Evolutionary conservation across 257 asterid species (phyloP).

Genomic region (Gentiana straminea): DNA sequence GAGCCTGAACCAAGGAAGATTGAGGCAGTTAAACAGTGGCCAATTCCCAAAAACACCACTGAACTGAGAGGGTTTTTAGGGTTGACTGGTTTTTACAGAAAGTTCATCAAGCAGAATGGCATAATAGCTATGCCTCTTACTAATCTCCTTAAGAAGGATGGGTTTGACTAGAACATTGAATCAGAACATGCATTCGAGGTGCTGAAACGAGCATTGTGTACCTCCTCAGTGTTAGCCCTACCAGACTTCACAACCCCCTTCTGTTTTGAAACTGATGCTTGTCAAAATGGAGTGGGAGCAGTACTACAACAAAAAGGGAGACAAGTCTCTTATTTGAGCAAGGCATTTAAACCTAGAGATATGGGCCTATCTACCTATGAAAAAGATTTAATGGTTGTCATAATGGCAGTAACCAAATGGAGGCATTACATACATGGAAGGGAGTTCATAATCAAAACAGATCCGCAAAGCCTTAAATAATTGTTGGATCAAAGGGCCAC

Average conservation of each 20-base stretch:
- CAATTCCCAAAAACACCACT: not conserved
- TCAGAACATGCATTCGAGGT: not conserved
- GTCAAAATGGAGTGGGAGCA: not conserved
- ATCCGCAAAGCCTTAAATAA: not conserved
- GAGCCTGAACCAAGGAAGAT: not conserved
- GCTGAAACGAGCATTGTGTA: not conserved
- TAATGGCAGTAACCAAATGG: not conserved
- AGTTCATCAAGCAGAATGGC: not conserved
- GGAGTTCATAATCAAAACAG: not conserved
- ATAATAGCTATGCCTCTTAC: not conserved
- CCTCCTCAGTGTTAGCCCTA: not conserved
- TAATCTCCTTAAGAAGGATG: not conserved
- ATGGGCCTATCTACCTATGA: not conserved
- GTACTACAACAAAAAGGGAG: not conserved
- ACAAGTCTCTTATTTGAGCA: not conserved
- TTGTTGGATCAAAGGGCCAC: not conserved
- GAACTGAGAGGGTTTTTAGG: slow-evolving; percentile 6
- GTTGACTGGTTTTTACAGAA: not conserved
- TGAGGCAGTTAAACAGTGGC: not conserved
- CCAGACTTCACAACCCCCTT: not conserved
- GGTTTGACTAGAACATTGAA: not conserved
- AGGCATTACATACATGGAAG: not conserved
- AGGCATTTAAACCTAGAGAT: not conserved
- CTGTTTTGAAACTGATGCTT: slow-evolving; percentile 6
- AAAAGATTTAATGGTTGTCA: slow-evolving; percentile 1